phyloP scores from a whole-genome alignment of 139 green algal species.

The Coelastrella sp. region DNA sequence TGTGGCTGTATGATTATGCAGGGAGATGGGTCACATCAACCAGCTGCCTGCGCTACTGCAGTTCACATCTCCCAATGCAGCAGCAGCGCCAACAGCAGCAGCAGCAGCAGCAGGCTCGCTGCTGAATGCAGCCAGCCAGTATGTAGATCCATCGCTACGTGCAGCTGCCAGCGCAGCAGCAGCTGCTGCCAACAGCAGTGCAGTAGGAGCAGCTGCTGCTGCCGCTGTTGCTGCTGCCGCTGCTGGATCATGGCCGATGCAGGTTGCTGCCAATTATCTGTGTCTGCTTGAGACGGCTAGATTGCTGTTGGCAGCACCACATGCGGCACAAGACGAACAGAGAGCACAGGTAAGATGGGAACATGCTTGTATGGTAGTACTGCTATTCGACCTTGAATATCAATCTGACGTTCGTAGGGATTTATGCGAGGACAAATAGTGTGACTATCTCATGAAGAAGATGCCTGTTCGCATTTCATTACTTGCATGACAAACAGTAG shows the following conservation, averaged over 20 bases:
- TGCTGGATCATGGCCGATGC: slow-evolving; percentile 52
- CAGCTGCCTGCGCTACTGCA: slow-evolving; percentile 60
- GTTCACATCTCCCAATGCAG: slow-evolving; percentile 22
- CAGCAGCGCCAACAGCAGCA: slow-evolving; percentile 7
- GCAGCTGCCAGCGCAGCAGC: slow-evolving; percentile 15
- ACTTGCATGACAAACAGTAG: too few relatives aligned
- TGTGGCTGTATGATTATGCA: background rate
- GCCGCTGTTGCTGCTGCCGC: slow-evolving; percentile 46
- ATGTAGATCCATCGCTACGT: background rate
- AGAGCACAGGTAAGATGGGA: too few relatives aligned
- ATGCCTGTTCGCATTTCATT: too few relatives aligned
- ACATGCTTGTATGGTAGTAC: background rate
- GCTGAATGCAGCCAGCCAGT: background rate
- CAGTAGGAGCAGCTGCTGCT: slow-evolving; percentile 37
- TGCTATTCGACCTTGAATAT: too few relatives aligned
- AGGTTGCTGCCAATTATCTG: slow-evolving; percentile 77
- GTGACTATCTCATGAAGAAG: too few relatives aligned
- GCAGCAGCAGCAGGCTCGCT: slow-evolving; percentile 16
- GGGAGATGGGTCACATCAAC: slow-evolving; percentile 69
- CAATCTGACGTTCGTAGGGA: too few relatives aligned
- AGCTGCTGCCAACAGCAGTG: slow-evolving; percentile 7
- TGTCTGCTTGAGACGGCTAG: slow-evolving; percentile 70
- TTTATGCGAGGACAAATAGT: too few relatives aligned
- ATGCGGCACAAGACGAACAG: background rate
- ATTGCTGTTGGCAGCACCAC: slow-evolving; percentile 66